Evolutionary conservation across 768 basidiomycete genomes (phyloP).

Genomic region (Coprinellus aureogranulatus): DNA sequence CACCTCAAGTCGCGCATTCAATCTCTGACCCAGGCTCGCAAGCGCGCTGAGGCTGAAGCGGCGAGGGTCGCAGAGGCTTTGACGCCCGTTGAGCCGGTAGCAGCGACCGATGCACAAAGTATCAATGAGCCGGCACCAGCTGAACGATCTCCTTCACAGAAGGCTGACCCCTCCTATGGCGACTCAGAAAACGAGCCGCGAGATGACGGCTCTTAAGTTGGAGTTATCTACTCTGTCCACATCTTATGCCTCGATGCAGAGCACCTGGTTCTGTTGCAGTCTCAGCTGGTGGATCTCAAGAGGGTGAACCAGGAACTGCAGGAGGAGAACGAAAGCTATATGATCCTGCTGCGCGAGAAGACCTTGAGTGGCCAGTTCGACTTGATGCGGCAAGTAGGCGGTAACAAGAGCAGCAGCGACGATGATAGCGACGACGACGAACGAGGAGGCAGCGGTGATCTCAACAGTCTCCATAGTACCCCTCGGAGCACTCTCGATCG

Average conservation of each 20-base stretch:
- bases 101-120: slow-evolving; percentile 29
- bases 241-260: slow-evolving; percentile 80
- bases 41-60: slow-evolving; percentile 42
- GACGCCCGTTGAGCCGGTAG: neutral
- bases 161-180: slow-evolving; percentile 38
- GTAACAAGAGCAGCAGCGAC: slow-evolving; percentile 33
- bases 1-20: slow-evolving; percentile 90
- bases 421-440: slow-evolving; percentile 43
- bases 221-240: slow-evolving; percentile 86
- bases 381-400: slow-evolving; percentile 65
- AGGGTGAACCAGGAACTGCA: slow-evolving; percentile 83
- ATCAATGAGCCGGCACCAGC: slow-evolving; percentile 27
- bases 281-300: slow-evolving; percentile 84
- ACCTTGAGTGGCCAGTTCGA: slow-evolving; percentile 89
- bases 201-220: slow-evolving; percentile 79
- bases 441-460: slow-evolving; percentile 44
- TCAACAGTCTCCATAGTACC: slow-evolving; percentile 55
- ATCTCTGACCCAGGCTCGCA: slow-evolving; percentile 68
- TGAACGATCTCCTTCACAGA: slow-evolving; percentile 13
- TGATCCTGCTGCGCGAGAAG: slow-evolving; percentile 87
- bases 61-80: slow-evolving; percentile 29
- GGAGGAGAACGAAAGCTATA: slow-evolving; percentile 97
- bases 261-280: slow-evolving; percentile 80
- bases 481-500: slow-evolving; percentile 59
- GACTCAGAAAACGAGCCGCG: slow-evolving; percentile 76